These are phyloP conservation scores for Helenozyma baotianmanensis DNA, from an alignment of 805 yeast species.

Conservation along the genomic window DNA sequence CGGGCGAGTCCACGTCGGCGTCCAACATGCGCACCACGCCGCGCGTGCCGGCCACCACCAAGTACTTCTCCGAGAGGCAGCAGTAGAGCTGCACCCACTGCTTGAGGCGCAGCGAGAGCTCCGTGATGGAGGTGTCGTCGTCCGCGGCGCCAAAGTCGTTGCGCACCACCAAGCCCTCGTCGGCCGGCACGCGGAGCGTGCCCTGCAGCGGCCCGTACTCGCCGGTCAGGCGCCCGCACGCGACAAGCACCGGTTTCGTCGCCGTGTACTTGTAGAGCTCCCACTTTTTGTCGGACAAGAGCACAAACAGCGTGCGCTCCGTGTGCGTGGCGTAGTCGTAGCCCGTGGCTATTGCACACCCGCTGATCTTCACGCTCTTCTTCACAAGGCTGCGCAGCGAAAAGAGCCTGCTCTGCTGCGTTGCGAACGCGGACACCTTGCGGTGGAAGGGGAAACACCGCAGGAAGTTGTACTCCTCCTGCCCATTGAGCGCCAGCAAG, in stretches of 20 bases:
- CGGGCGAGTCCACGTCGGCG: conserved; percentile 21
- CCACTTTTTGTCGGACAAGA: conserved; percentile 68
- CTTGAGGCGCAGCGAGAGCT: conserved; percentile 29
- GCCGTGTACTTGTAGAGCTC: conserved; percentile 56
- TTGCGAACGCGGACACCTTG: conserved; percentile 48
- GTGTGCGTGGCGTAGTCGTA: conserved; percentile 40
- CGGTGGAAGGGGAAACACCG: conserved; percentile 83
- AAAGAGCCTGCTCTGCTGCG: conserved; percentile 45
- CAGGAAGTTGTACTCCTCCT: conserved; percentile 62
- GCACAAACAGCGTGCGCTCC: conserved; percentile 58
- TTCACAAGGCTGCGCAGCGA: conserved; percentile 20
- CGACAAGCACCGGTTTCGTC: conserved; percentile 48
- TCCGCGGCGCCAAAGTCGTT: conserved; percentile 21
- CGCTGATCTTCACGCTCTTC: conserved; percentile 23
- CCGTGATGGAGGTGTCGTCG: conserved; percentile 15
- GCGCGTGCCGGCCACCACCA: conserved; percentile 67
- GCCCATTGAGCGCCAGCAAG: conserved; percentile 19
- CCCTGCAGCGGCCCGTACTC: conserved; percentile 53
- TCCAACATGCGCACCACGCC: conserved; percentile 70
- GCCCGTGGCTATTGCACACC: conserved; percentile 28
- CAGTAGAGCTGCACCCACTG: conserved; percentile 62
- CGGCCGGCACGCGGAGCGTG: conserved; percentile 14
- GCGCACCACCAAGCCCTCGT: conserved; percentile 23
- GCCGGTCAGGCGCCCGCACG: conserved; percentile 67
- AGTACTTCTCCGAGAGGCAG: conserved; percentile 50